These are phyloP conservation scores for Trichoderma pleuroti DNA, from an alignment of 2,329 filamentous ascomycete genomes.

Conservation along the genomic window DNA sequence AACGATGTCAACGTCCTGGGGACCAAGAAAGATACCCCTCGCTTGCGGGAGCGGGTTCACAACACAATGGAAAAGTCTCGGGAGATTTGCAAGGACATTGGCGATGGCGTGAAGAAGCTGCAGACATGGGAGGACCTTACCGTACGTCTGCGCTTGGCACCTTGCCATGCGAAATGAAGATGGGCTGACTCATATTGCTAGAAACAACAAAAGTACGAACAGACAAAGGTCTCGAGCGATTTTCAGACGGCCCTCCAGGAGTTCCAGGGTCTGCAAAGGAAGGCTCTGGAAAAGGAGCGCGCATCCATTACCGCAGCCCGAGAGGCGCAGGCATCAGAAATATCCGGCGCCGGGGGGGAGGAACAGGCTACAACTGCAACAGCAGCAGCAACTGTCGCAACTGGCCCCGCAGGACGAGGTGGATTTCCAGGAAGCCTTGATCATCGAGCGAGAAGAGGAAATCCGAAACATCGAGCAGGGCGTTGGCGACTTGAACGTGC, in stretches of 20 bases:
- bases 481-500: constrained; percentile 90
- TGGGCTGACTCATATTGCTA: constrained; percentile 35
- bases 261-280: constrained; percentile 88
- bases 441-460: constrained; percentile 93
- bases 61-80: constrained; percentile 83
- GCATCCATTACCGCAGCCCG: constrained; percentile 80
- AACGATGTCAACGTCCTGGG: constrained; percentile 83
- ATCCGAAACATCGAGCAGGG: constrained; percentile 97
- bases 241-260: constrained; percentile 85
- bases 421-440: constrained; percentile 93
- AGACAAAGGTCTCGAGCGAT: constrained; percentile 90
- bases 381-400: constrained; percentile 70
- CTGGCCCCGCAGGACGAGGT: constrained; percentile 91
- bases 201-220: constrained; percentile 94
- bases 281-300: constrained; percentile 87
- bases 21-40: constrained; percentile 85
- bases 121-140: constrained; percentile 82
- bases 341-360: constrained; percentile 34
- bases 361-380: constrained; percentile 51
- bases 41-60: constrained; percentile 86
- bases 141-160: constrained; percentile 46
- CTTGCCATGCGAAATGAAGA: not conserved
- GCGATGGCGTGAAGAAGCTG: constrained; percentile 89
- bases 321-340: constrained; percentile 66
- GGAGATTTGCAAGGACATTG: constrained; percentile 83